Evolutionary conservation across 305 asterid genomes (phyloP), one percentile per base, ranked within the genome.

Genomic region (Fraxinus baroniana): DNA sequence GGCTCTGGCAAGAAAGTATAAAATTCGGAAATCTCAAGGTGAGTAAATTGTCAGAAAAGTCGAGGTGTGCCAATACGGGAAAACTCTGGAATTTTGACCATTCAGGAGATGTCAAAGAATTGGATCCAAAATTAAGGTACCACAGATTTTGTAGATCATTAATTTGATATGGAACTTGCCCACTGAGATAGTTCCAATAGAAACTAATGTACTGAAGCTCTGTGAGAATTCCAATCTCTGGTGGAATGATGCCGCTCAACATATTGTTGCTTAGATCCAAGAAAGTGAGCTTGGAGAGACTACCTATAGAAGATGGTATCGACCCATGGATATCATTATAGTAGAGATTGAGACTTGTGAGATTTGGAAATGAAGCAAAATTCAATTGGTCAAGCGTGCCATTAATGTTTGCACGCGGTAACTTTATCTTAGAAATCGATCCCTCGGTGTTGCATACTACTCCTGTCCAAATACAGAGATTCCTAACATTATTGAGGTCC

Each of bases 381-480:
- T 32, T 2, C 0, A 32, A 4, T 32, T 32, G 33, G 33, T 32
- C 33, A 32, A 32, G 0, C 4, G 33, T 32, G 33, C 33, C 33
- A 2, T 32, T 32, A 2, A 32, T 0, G 33, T 3, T 0, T 32
- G 33, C 4, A 32, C 33, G 0, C 33, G 3, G 0, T 0, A 46
- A 46, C 6, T 12, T 3, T 46, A 46, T 46, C 0, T 12, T 1
- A 46, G 1, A 46, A 12, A 46, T 2, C 0, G n/a, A 46, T 1
- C 5, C 55, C n/a, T 10, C 1, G 0, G n/a, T 12, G 5, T 44
- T 44, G n/a, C 55, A 44, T 44, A 30, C 80, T 62, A 95, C 66
- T 72, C 89, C 2, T 2, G 78, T 84, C 99, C 98, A 94, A 30
- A 74, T 84, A 86, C 97, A 94, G 2, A 90, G 91, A 86, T 81